Percentiles rank a stretch among this genome's conserved stretches.
Conservation (phyloP, 139 green algal genomes). For the Chlorella sp. region DNA sequence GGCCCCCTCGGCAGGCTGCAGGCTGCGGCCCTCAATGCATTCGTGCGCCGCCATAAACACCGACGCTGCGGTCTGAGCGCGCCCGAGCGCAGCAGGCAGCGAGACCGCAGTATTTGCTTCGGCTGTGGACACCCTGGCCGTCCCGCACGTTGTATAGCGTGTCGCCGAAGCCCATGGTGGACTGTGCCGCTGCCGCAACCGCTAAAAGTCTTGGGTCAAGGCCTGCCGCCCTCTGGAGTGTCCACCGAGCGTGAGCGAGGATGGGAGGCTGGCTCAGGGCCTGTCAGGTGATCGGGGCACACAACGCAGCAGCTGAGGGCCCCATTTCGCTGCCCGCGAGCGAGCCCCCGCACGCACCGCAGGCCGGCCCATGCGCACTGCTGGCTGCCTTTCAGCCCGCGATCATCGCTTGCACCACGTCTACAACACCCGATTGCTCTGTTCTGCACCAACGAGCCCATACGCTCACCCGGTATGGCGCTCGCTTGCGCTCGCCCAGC, state of each 20-base stretch:
- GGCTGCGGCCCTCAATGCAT: neutral
- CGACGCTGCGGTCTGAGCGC: too few relatives aligned
- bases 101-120: too few relatives aligned
- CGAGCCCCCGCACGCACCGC: too few relatives aligned
- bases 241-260: neutral
- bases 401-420: too few relatives aligned
- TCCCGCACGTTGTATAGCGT: constrained; percentile 27
- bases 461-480: too few relatives aligned
- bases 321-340: too few relatives aligned
- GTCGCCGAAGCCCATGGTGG: constrained; percentile 5
- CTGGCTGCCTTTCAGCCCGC: too few relatives aligned
- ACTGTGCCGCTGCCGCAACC: neutral
- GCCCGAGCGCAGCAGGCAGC: neutral
- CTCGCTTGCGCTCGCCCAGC: too few relatives aligned
- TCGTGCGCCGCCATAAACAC: neutral
- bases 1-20: neutral
- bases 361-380: too few relatives aligned
- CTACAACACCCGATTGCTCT: too few relatives aligned
- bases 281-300: neutral
- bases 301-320: neutral
- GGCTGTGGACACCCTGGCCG: neutral
- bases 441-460: too few relatives aligned
- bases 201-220: neutral
- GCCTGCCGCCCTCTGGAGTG: too few relatives aligned
- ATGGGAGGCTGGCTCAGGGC: neutral